phyloP scores from a whole-genome alignment of 2,329 filamentous ascomycete genomes.

The Phaeoacremonium minimum region DNA sequence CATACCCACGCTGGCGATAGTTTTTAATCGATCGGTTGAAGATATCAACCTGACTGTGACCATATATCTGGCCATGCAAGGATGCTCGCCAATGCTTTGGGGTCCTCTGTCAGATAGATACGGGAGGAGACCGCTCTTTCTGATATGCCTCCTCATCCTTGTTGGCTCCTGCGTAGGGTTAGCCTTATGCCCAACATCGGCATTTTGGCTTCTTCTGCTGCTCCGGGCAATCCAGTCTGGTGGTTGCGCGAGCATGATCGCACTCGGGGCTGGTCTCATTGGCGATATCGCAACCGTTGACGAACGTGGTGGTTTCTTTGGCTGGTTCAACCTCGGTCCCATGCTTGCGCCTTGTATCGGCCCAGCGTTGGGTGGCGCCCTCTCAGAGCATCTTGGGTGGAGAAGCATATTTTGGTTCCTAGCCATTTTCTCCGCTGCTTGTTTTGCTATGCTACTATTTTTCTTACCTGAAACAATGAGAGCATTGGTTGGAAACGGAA shows the following conservation, averaged over 20 bases:
- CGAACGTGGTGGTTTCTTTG: conserved; percentile 26
- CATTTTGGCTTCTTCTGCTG: conserved; percentile 25
- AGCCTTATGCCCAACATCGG: conserved; percentile 21
- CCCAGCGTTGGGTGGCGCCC: conserved; percentile 43
- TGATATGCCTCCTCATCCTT: conserved; percentile 22
- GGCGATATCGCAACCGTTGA: conserved; percentile 24
- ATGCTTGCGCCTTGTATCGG: conserved; percentile 41
- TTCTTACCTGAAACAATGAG: conserved; percentile 25
- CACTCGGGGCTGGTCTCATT: conserved; percentile 24
- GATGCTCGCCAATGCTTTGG: conserved; percentile 27
- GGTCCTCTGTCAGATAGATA: conserved; percentile 26
- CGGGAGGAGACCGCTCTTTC: conserved; percentile 22
- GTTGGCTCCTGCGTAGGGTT: conserved; percentile 24
- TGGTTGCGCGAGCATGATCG: conserved; percentile 28
- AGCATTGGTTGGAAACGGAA: conserved; percentile 21
- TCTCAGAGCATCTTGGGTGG: conserved; percentile 45
- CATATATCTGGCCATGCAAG: conserved; percentile 25
- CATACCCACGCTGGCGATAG: conserved; percentile 19
- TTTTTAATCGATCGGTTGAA: conserved; percentile 21
- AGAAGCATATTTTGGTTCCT: conserved; percentile 50
- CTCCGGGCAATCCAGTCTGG: conserved; percentile 23
- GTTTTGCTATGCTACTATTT: conserved; percentile 25
- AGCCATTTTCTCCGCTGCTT: conserved; percentile 35
- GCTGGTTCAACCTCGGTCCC: conserved; percentile 25
- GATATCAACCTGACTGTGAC: conserved; percentile 25